Base-by-base conservation (phyloP, 179 eudicot genomes). In the Camellia oleifera region DNA sequence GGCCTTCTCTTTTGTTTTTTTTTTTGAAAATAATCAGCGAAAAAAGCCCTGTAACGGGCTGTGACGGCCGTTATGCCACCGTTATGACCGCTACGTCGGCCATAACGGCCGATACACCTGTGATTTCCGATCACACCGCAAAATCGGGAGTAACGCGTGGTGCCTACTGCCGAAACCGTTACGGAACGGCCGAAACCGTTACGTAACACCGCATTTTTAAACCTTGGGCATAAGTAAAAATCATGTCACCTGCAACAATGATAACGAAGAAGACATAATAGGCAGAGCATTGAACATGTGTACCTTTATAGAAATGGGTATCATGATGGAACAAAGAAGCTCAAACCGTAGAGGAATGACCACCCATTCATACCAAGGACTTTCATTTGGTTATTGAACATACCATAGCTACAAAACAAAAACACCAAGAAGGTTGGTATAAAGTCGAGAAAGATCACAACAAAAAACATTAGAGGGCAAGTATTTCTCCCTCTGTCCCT, bases 271-370 rank as follows among this genome's bases (percentile, higher is more conserved):
- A 15, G 54, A 67, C 45, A 10, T 1, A 62, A 81, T 7, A 80
- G 20, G 62, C 70, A 76, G 40, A 32, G 73, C 81, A 78, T 61
- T 72, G 40, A 54, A 67, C 74, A 26, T 40, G 54, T 61, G 77
- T 81, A 96, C 99, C 99, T 96, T 96, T 83, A 96, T 91, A 61
- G 99, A 96, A 81, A 96, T 96, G 40, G 99, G 99, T 85, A 96
- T 96, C 99, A 96, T 96, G 84, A 96, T 94, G 77, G 99, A 96
- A 81, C 98, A 96, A 69, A 96, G 94, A 83, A 96, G 95, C 89
- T 96, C 99, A 90, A 96, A 96, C 68, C 98, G 92, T 62, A 96
- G 84, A 72, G 99, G 99, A 72, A 96, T 96, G 63, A 96, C 82
- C 86, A 94, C 84, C 75, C 94, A 83, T 81, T 96, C 98, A 76